Conservation (phyloP, 352 stramenopile genomes). For the Phytopythium aichiense region DNA sequence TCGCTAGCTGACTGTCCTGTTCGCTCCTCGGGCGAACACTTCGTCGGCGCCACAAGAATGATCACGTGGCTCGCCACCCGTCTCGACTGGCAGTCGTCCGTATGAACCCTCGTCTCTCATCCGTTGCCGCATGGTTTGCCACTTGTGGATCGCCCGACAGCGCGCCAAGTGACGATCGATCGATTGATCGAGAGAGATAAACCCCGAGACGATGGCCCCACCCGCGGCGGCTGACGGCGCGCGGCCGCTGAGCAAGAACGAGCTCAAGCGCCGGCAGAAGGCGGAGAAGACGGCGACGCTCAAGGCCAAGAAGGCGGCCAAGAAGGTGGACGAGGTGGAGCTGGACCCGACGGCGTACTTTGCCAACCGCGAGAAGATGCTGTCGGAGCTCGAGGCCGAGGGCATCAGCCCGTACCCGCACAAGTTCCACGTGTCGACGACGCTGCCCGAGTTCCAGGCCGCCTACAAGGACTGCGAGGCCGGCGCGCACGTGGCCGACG, state of each 20-base stretch:
- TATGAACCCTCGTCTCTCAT: not conserved
- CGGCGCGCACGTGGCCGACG: constrained; percentile 78
- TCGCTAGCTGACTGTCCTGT: too few species aligned
- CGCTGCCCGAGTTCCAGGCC: constrained; percentile 92
- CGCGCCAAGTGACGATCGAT: not conserved
- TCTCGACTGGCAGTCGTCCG: not conserved
- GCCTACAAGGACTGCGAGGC: constrained; percentile 81
- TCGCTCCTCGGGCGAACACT: too few species aligned
- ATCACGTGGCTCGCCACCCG: not conserved
- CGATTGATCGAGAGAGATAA: constrained; percentile 10
- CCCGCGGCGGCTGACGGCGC: constrained; percentile 17
- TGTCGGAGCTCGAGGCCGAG: constrained; percentile 89
- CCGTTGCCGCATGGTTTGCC: not conserved
- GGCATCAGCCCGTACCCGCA: constrained; percentile 97
- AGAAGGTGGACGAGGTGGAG: constrained; percentile 95
- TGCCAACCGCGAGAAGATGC: constrained; percentile 90
- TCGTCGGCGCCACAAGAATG: not conserved
- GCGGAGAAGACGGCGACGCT: constrained; percentile 91
- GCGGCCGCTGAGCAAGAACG: constrained; percentile 93
- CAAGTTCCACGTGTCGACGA: constrained; percentile 96
- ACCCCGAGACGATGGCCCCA: constrained; percentile 12
- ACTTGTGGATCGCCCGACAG: not conserved
- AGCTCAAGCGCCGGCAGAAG: constrained; percentile 97
- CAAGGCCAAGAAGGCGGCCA: constrained; percentile 73
- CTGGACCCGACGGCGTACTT: constrained; percentile 98